A percentile compares a stretch with the other conserved stretches of the same genome.
Conservation (phyloP, 192 early-diverging fungal genomes). For the Backusella circina region DNA sequence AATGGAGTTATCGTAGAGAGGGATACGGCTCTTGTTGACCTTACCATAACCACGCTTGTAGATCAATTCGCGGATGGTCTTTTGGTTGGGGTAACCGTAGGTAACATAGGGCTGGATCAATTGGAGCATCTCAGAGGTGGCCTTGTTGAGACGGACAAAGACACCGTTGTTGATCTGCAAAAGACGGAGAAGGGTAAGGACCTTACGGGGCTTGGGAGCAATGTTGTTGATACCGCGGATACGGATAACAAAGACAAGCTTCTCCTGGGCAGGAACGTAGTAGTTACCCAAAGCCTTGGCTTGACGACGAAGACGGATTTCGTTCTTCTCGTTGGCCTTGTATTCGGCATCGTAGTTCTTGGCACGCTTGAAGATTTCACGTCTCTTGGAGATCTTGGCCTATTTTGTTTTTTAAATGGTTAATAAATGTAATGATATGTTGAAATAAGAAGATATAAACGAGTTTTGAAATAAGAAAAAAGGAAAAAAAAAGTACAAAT, state of each 20-base stretch:
- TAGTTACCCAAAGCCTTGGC: conserved; percentile 89
- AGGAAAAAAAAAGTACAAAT: not conserved
- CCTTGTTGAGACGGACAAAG: conserved; percentile 91
- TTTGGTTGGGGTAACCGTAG: conserved; percentile 94
- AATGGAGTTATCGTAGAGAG: conserved; percentile 94
- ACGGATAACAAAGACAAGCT: conserved; percentile 97
- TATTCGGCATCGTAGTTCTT: conserved; percentile 99
- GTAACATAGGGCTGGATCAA: conserved; percentile 95
- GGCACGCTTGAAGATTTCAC: conserved; percentile 99
- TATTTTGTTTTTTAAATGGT: conserved; percentile 15
- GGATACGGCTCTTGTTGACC: conserved; percentile 96
- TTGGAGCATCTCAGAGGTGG: conserved; percentile 97
- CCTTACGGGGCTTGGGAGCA: conserved; percentile 99
- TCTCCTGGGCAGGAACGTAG: conserved; percentile 94
- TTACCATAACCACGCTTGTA: conserved; percentile 99
- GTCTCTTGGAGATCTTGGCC: conserved; percentile 68
- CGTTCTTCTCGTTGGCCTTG: conserved; percentile 81
- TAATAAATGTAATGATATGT: not conserved
- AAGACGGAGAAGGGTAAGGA: conserved; percentile 97
- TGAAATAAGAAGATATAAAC: not conserved
- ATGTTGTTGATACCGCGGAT: conserved; percentile 99
- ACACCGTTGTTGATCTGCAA: conserved; percentile 99
- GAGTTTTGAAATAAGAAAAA: not conserved
- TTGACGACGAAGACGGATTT: conserved; percentile 91
- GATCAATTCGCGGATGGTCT: conserved; percentile 97